Base-by-base conservation (phyloP, 768 basidiomycete genomes). In the Bullera alba region DNA sequence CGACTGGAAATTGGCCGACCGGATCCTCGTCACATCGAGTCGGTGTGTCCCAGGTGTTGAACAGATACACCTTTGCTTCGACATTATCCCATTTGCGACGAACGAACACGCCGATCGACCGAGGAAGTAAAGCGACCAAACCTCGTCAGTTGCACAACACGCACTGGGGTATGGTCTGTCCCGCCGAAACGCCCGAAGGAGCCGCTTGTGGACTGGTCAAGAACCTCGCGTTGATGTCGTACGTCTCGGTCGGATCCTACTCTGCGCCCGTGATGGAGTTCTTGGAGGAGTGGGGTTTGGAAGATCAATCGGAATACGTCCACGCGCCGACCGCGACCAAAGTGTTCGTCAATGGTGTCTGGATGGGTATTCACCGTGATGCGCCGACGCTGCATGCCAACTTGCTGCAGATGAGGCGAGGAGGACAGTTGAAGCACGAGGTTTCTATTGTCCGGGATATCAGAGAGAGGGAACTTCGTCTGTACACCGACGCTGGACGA, bases 111-210 rank as follows among this genome's bases (percentile, higher is more conserved):
- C 95, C 95, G 2, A 81, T 99, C 42, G 95, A 95, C 48, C 85
- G 95, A 52, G 95, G 97, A 72, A 92, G 92, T 50, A 99, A 99
- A 76, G 97, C 97, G 53, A 95, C 95, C 39, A 97, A 97, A 71
- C 95, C 95, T 50, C 95, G 95, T 63, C 95, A 99, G 64, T 77
- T 99, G 48, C 95, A 99, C 73, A 99, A 99, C 66, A 96, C 95
- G 0, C 95, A 99, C 65, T 99, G 95, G 95, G 95, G 95, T 30
- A 97, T 99, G 95, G 95, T 99, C 17, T 99, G 95, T 69, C 95
- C 95, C 36, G 95, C 95, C 32, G 95, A 99, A 73, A 99, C 95
- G 3, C 95, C 95, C 1, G 95, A 99, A 82, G 95, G 95, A 39
- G 95, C 97, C 72, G 95, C 95, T 54, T 99, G 95, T 75, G 95